Evolutionary conservation across 169 alveolate species (phyloP).

Genomic region (Plasmodium gaboni): DNA sequence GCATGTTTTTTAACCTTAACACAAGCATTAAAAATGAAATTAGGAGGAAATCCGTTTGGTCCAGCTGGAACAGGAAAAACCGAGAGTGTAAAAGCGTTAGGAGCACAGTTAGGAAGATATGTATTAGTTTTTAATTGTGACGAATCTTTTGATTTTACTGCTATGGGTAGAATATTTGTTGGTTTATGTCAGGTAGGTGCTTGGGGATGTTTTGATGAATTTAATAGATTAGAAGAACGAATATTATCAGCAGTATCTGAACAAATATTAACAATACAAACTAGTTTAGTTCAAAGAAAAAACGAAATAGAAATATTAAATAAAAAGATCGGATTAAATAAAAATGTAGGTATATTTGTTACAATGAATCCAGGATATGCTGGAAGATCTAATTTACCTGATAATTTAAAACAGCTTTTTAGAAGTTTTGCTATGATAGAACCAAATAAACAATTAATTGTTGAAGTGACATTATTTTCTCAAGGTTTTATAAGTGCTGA

Average conservation of each 20-base stretch:
- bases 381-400: conserved; percentile 98
- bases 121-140: conserved; percentile 98
- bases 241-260: conserved; percentile 97
- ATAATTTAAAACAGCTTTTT: conserved; percentile 94
- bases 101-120: conserved; percentile 95
- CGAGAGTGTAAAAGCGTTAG: conserved; percentile 98
- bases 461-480: conserved; percentile 95
- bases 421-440: conserved; percentile 94
- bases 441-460: conserved; percentile 92
- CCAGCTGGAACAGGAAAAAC: conserved; percentile 99
- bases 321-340: conserved; percentile 92
- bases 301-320: conserved; percentile 88
- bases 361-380: conserved; percentile 99
- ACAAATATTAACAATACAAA: conserved; percentile 93
- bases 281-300: conserved; percentile 91
- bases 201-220: conserved; percentile 99
- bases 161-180: conserved; percentile 97
- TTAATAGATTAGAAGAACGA: conserved; percentile 97
- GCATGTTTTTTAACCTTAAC: conserved; percentile 97
- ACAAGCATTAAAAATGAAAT: conserved; percentile 96
- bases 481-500: conserved; percentile 97
- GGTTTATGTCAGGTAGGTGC: conserved; percentile 98
- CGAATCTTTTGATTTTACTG: conserved; percentile 97
- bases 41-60: conserved; percentile 99
- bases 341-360: conserved; percentile 96